Evolutionary conservation across 352 stramenopile species (phyloP).

Genomic region (Phytopythium mirpurense): DNA sequence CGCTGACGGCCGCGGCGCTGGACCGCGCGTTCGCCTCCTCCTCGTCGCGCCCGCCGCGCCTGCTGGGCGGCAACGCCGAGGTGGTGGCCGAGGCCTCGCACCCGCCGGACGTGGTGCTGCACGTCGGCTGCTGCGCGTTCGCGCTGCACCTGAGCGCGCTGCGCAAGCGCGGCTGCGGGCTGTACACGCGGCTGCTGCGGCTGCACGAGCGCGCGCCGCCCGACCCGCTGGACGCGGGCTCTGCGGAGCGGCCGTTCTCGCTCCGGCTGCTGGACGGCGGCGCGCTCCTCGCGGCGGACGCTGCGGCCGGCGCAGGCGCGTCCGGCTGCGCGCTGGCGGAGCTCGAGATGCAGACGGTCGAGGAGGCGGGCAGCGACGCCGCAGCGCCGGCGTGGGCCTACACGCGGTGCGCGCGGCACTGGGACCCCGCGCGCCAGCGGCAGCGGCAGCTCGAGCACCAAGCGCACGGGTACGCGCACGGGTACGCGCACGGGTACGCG

Average conservation of each 20-base stretch:
- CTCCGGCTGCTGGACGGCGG: too few relatives aligned
- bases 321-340: neutral
- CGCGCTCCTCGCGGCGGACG: too few relatives aligned
- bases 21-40: neutral
- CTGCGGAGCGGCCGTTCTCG: too few relatives aligned
- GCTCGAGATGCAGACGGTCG: neutral
- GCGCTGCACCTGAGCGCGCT: constrained; percentile 30
- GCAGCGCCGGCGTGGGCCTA: neutral
- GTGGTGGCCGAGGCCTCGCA: constrained; percentile 11
- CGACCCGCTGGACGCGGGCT: too few relatives aligned
- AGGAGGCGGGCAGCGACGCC: neutral
- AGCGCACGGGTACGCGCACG: neutral
- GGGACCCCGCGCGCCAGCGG: constrained; percentile 1
- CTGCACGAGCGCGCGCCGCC: neutral
- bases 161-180: constrained; percentile 22
- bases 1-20: neutral
- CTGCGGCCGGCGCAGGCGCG: too few relatives aligned
- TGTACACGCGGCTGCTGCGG: constrained; percentile 29
- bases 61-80: neutral
- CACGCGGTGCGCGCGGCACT: constrained; percentile 7
- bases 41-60: neutral
- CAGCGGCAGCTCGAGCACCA: neutral
- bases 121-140: constrained; percentile 48
- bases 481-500: too few relatives aligned
- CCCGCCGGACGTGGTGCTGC: constrained; percentile 37